Conservation (phyloP, 2,329 filamentous ascomycete genomes). For the Calcarisporium arbuscula region DNA sequence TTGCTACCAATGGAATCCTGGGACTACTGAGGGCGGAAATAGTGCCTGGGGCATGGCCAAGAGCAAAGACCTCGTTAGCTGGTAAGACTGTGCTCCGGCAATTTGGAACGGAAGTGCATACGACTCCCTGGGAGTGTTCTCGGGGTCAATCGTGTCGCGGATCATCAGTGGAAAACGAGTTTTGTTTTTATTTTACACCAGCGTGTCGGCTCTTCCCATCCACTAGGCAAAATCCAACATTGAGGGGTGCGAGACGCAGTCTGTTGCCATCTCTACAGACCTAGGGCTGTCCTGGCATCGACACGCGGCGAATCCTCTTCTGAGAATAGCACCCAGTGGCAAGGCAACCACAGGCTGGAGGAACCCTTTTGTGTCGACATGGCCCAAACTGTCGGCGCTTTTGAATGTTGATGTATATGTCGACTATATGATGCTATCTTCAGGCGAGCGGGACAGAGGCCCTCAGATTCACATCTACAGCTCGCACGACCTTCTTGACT, state of each 20-base stretch:
- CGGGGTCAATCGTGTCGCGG: slow-evolving; percentile 34
- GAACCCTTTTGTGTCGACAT: slow-evolving; percentile 18
- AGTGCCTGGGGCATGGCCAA: slow-evolving; percentile 24
- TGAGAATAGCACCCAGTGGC: slow-evolving; percentile 12
- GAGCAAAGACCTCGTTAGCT: slow-evolving; percentile 35
- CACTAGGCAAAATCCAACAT: slow-evolving; percentile 37
- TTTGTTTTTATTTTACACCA: slow-evolving; percentile 34
- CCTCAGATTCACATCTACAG: slow-evolving; percentile 16
- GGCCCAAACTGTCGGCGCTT: slow-evolving; percentile 12
- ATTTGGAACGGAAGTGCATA: slow-evolving; percentile 24
- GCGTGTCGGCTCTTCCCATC: slow-evolving; percentile 36
- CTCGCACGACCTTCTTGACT: slow-evolving; percentile 12
- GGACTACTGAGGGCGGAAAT: slow-evolving; percentile 17
- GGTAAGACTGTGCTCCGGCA: slow-evolving; percentile 11
- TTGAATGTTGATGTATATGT: slow-evolving; percentile 10
- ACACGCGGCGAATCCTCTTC: slow-evolving; percentile 14
- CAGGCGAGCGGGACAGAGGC: slow-evolving; percentile 13
- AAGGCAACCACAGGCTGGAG: slow-evolving; percentile 18
- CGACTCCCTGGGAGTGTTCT: slow-evolving; percentile 36
- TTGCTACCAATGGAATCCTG: slow-evolving; percentile 27
- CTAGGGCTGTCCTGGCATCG: slow-evolving; percentile 14
- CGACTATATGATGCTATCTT: slow-evolving; percentile 36
- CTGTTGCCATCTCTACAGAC: slow-evolving; percentile 34
- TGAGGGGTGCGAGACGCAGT: slow-evolving; percentile 36
- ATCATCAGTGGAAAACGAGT: slow-evolving; percentile 28